phyloP scores from a whole-genome alignment of 2,329 filamentous ascomycete species.

The Eutypella sp. region DNA sequence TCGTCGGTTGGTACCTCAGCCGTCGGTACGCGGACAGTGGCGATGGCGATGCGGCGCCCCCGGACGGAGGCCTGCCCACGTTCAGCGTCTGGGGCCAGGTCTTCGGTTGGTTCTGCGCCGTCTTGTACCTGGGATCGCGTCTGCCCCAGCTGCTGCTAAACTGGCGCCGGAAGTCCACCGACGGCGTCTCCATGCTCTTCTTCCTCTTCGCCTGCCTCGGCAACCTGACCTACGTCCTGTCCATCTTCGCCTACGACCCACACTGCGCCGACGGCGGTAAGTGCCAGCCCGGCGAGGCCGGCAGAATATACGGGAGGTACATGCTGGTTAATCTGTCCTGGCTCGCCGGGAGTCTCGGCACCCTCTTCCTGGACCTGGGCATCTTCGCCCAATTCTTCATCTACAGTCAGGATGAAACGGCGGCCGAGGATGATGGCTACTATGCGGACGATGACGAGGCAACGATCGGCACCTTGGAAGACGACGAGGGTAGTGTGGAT shows the following conservation, averaged over 20 bases:
- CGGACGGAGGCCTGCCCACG: slow-evolving; percentile 45
- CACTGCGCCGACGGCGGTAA: slow-evolving; percentile 49
- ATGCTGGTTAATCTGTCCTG: slow-evolving; percentile 87
- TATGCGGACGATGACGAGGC: slow-evolving; percentile 25
- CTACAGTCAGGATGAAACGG: slow-evolving; percentile 52
- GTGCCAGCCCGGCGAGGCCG: slow-evolving; percentile 63
- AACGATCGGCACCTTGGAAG: slow-evolving; percentile 23
- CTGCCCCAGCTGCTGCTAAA: slow-evolving; percentile 90
- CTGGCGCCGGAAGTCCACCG: slow-evolving; percentile 85
- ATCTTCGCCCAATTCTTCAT: slow-evolving; percentile 93
- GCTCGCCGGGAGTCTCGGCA: slow-evolving; percentile 85
- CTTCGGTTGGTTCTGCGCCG: slow-evolving; percentile 89
- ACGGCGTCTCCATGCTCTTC: slow-evolving; percentile 89
- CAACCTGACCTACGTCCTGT: slow-evolving; percentile 88
- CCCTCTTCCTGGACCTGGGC: slow-evolving; percentile 73
- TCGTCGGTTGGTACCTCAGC: slow-evolving; percentile 80
- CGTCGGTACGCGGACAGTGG: slow-evolving; percentile 37
- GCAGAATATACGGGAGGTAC: slow-evolving; percentile 68
- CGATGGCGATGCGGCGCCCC: slow-evolving; percentile 29
- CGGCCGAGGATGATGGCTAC: no score
- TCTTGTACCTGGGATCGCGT: slow-evolving; percentile 82
- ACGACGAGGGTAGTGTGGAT: slow-evolving; percentile 19
- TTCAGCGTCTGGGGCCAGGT: slow-evolving; percentile 80
- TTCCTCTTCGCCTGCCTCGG: slow-evolving; percentile 96
- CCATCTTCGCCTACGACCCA: slow-evolving; percentile 86